phyloP scores from a whole-genome alignment of 2,329 filamentous ascomycete species.

The Colletotrichum graminicola region DNA sequence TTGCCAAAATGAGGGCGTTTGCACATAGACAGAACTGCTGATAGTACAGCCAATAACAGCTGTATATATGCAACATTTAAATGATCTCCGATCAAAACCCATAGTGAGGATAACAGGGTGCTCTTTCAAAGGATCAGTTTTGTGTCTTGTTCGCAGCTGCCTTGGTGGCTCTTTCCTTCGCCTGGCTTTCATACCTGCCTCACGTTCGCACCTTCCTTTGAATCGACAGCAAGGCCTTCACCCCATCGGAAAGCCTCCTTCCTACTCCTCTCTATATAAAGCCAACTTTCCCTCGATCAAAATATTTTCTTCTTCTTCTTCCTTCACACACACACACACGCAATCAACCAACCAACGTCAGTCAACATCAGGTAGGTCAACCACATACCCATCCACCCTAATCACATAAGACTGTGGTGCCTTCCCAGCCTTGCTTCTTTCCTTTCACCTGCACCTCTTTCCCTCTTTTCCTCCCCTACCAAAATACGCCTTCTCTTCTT shows the following conservation, averaged over 20 bases:
- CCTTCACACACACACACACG: not conserved
- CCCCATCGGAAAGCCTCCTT: not conserved
- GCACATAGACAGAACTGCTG: not conserved
- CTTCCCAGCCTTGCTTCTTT: not conserved
- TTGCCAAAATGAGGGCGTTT: not conserved
- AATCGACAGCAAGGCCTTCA: not conserved
- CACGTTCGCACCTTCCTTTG: not conserved
- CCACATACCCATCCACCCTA: not conserved
- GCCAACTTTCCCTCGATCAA: not conserved
- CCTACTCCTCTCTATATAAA: not conserved
- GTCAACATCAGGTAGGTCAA: slow-evolving; percentile 5
- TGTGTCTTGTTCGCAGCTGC: not conserved
- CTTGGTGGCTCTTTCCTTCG: not conserved
- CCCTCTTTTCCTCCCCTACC: not conserved
- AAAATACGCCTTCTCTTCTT: not conserved
- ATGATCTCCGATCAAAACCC: not conserved
- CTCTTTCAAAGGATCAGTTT: not conserved
- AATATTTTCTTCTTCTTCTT: not conserved
- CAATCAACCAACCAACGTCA: not conserved
- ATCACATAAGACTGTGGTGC: not conserved
- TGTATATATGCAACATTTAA: not conserved
- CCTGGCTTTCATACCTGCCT: not conserved
- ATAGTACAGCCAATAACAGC: not conserved
- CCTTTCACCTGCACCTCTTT: not conserved
- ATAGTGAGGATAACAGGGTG: not conserved